Percentiles rank a stretch among this genome's conserved stretches.
Evolutionary conservation across 257 asterid species (phyloP).

Genomic region (Solanum etuberosum): DNA sequence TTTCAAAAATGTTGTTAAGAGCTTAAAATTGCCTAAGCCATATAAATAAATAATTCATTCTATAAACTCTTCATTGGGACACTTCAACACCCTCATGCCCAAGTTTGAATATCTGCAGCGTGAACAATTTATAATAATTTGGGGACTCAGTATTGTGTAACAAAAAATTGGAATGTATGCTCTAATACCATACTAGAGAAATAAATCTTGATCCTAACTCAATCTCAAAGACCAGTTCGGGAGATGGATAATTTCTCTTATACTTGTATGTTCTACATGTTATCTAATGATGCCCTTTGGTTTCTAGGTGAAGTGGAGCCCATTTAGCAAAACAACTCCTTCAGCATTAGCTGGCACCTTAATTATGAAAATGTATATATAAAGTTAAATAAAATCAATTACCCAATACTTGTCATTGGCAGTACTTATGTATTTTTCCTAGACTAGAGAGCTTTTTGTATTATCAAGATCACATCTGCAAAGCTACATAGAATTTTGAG

Average conservation of each 20-base stretch:
- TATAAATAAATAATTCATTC: too few species aligned
- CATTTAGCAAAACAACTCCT: constrained; percentile 49
- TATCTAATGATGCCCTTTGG: not conserved
- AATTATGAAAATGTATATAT: not conserved
- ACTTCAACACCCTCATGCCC: too few species aligned
- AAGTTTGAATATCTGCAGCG: too few species aligned
- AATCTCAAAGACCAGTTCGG: too few species aligned
- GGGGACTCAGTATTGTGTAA: too few species aligned
- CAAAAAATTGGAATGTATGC: too few species aligned
- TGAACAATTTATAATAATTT: too few species aligned
- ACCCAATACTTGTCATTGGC: constrained; percentile 58
- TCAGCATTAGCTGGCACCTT: constrained; percentile 77
- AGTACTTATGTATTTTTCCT: not conserved
- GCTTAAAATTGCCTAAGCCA: too few species aligned
- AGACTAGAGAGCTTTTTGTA: not conserved
- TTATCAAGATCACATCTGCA: not conserved
- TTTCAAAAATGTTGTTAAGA: too few species aligned
- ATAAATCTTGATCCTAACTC: too few species aligned
- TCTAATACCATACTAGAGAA: too few species aligned
- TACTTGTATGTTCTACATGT: not conserved
- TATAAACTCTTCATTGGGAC: too few species aligned
- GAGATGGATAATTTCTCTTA: not conserved
- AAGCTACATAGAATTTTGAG: not conserved
- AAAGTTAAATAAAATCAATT: constrained; percentile 3
- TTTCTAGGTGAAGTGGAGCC: constrained; percentile 46